These are phyloP conservation scores for Sclerospora graminicola DNA, from an alignment of 352 stramenopile species.

Conservation along the genomic window DNA sequence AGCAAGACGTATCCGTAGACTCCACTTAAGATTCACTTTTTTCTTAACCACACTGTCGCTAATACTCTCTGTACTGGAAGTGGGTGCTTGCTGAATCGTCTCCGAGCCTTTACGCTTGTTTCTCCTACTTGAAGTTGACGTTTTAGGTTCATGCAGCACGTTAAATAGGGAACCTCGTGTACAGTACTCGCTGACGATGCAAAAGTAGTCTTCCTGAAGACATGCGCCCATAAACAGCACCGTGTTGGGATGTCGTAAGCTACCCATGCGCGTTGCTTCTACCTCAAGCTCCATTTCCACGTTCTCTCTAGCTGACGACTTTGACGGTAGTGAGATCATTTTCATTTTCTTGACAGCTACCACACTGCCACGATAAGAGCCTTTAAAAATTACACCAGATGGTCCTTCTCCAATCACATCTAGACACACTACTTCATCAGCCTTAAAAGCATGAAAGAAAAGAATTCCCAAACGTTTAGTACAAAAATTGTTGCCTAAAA, in stretches of 20 bases:
- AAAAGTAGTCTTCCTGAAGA: constrained; percentile 91
- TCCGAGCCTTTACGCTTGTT: constrained; percentile 23
- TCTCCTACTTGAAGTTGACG: constrained; percentile 16
- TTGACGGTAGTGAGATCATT: constrained; percentile 52
- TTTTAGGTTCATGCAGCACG: constrained; percentile 72
- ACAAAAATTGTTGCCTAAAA: neutral
- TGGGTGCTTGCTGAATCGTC: constrained; percentile 4
- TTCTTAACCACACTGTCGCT: constrained; percentile 27
- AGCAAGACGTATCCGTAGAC: constrained; percentile 66
- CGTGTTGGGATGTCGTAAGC: constrained; percentile 96
- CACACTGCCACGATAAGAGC: constrained; percentile 72
- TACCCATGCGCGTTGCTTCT: constrained; percentile 77
- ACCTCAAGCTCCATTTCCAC: constrained; percentile 80
- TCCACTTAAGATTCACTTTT: constrained; percentile 69
- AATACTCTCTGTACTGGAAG: constrained; percentile 9
- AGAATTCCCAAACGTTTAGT: neutral
- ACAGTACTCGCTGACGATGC: constrained; percentile 95
- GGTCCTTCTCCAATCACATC: constrained; percentile 71
- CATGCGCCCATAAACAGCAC: constrained; percentile 98
- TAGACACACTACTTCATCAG: constrained; percentile 75
- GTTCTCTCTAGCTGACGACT: constrained; percentile 47
- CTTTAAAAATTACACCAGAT: constrained; percentile 77
- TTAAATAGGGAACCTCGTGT: constrained; percentile 92
- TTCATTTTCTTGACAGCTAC: constrained; percentile 85
- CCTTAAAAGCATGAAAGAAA: constrained; percentile 17